A percentile compares a stretch with the other conserved stretches of the same genome.
Evolutionary conservation across 2,329 filamentous ascomycete species (phyloP).

Genomic region (Fusarium buxicola): DNA sequence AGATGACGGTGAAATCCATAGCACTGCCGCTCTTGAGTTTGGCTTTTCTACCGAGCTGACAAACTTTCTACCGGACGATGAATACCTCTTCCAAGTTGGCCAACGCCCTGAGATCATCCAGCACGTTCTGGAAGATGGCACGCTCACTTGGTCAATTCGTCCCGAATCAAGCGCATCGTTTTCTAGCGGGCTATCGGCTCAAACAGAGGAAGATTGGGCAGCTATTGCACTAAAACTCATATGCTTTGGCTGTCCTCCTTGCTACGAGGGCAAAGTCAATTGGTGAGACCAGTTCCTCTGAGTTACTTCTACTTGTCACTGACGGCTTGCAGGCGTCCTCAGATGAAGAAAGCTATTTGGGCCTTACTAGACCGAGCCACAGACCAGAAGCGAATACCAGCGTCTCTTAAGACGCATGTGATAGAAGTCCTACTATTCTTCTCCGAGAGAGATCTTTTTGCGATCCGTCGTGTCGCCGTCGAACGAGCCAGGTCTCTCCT

Average conservation of each 20-base stretch:
- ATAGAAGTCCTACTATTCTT: conserved; percentile 49
- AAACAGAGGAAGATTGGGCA: conserved; percentile 37
- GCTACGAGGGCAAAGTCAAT: conserved; percentile 48
- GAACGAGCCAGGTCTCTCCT: conserved; percentile 42
- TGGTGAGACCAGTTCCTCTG: conserved; percentile 36
- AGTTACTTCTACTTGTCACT: neutral
- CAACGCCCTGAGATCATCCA: conserved; percentile 28
- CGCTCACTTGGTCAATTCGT: conserved; percentile 33
- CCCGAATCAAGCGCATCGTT: conserved; percentile 6
- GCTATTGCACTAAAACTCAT: conserved; percentile 40
- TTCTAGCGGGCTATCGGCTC: conserved; percentile 11
- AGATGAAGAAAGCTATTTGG: conserved; percentile 46
- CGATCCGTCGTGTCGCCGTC: conserved; percentile 42
- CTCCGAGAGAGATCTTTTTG: conserved; percentile 47
- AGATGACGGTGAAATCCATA: conserved; percentile 44
- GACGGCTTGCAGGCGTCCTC: conserved; percentile 35
- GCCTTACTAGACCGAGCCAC: conserved; percentile 38
- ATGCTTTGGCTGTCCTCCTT: conserved; percentile 48
- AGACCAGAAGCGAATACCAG: conserved; percentile 22
- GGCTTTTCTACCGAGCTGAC: conserved; percentile 41
- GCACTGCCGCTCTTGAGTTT: conserved; percentile 35
- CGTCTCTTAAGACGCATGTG: conserved; percentile 29
- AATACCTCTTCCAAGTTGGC: conserved; percentile 6
- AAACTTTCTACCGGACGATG: conserved; percentile 30
- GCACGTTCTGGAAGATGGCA: conserved; percentile 34